Base-by-base conservation (phyloP, 2,329 filamentous ascomycete genomes). In the Akanthomyces dipterigenus region DNA sequence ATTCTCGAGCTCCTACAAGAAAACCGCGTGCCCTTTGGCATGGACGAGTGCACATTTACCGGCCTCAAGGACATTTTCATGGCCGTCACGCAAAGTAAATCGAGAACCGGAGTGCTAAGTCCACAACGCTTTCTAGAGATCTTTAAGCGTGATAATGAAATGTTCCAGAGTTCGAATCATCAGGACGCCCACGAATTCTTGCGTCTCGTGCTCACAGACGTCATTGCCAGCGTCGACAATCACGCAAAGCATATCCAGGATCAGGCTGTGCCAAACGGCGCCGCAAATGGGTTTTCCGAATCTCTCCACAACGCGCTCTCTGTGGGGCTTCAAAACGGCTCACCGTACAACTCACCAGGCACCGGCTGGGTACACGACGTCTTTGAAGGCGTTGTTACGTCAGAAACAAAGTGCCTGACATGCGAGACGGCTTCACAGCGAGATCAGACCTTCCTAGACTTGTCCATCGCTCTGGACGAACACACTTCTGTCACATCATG, bases 101-200 rank as follows among this genome's bases (percentile, higher is more conserved):
- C 89, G 45, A 87, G 92, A 61, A 95, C 90, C 7, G 95, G 95
- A 18, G 91, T 99, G 12, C 82, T 98, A 46, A 96, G 93, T 70
- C 95, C 95, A 1, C 88, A 93, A 69, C 88, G 93, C 64, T 97
- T 99, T 65, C 80, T 99, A 40, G 93, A 99, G 71, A 93, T 97
- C 28, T 86, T 99, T 70, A 91, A 93, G 70, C 86, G 90, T 64
- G 91, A 98, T 68, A 96, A 99, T 72, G 95, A 99, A 73, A 93
- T 96, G 88, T 99, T 99, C 70, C 87, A 92, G 62, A 93, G 92
- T 43, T 90, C 93, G 4, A 96, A 97, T 90, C 95, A 99, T 73
- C 95, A 99, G 72, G 95, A 99, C 72, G 95, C 95, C 1, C 95
- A 99, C 73, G 95, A 99, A 71, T 99, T 99, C 67, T 85, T 98